phyloP scores from a whole-genome alignment of 139 green algal species.

The Pedinophyceae sp. region DNA sequence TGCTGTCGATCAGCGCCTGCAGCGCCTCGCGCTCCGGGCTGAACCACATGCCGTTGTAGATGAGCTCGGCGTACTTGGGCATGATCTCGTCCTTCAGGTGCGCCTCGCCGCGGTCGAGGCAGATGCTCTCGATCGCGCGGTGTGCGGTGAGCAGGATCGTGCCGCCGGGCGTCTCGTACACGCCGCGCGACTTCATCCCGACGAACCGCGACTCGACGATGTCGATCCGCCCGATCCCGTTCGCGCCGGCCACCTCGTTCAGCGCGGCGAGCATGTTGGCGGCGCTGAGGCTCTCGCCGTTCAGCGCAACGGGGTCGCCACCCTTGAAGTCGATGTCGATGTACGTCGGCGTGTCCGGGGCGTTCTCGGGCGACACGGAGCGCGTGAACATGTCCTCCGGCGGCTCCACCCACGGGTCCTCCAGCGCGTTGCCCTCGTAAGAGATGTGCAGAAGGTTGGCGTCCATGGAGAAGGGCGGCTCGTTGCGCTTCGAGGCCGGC shows the following conservation, averaged over 20 bases:
- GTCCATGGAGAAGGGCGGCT: constrained; percentile 81
- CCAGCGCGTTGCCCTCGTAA: constrained; percentile 76
- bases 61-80: constrained; percentile 67
- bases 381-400: constrained; percentile 81
- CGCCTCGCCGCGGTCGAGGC: constrained; percentile 71
- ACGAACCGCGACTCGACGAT: constrained; percentile 97
- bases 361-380: constrained; percentile 65
- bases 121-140: constrained; percentile 77
- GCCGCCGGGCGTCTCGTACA: constrained; percentile 97
- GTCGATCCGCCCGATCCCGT: constrained; percentile 75
- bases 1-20: constrained; percentile 75
- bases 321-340: constrained; percentile 91
- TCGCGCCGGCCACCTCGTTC: constrained; percentile 55
- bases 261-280: constrained; percentile 75
- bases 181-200: constrained; percentile 82
- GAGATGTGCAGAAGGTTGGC: constrained; percentile 95
- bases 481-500: constrained; percentile 53
- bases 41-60: constrained; percentile 79
- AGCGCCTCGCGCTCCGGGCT: constrained; percentile 66
- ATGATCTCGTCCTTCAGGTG: constrained; percentile 78
- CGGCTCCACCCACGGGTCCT: constrained; percentile 81
- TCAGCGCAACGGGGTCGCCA: constrained; percentile 86
- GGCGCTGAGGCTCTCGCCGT: constrained; percentile 72
- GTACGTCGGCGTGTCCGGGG: constrained; percentile 76
- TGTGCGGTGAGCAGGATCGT: constrained; percentile 77